phyloP scores from a whole-genome alignment of 2,329 filamentous ascomycete genomes.

The Xenoacremonium recifei region DNA sequence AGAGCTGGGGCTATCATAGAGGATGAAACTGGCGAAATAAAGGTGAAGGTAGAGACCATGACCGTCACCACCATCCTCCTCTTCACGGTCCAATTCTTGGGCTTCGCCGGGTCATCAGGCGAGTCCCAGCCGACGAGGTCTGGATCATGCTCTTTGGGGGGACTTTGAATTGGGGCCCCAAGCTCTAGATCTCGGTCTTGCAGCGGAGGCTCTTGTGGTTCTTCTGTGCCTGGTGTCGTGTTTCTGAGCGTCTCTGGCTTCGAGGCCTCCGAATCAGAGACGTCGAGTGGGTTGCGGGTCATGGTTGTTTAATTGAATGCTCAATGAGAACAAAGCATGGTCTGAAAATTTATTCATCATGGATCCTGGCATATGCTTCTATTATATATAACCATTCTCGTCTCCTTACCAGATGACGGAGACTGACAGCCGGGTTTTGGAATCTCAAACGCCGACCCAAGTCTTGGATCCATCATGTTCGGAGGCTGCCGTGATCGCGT shows the following conservation, averaged over 20 bases:
- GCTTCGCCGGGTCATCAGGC: slow-evolving; percentile 49
- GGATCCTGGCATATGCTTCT: too few relatives aligned
- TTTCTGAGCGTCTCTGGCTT: neutral
- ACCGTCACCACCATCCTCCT: slow-evolving; percentile 50
- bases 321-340: neutral
- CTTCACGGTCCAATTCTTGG: slow-evolving; percentile 53
- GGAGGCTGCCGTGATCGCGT: too few relatives aligned
- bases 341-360: too few relatives aligned
- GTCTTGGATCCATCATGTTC: too few relatives aligned
- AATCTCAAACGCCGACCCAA: too few relatives aligned
- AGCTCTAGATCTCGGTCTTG: neutral
- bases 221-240: neutral
- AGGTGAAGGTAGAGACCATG: slow-evolving; percentile 5
- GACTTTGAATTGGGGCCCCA: too few relatives aligned
- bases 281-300: neutral
- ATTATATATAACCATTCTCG: too few relatives aligned
- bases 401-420: too few relatives aligned
- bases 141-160: too few relatives aligned
- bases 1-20: slow-evolving; percentile 8
- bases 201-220: neutral
- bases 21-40: slow-evolving; percentile 7
- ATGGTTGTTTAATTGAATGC: neutral
- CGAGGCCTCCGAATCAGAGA: neutral
- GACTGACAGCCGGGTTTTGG: too few relatives aligned
- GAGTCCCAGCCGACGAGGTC: slow-evolving; percentile 51